Conservation (phyloP, 768 basidiomycete species). For the Neoboletus magnificus region DNA sequence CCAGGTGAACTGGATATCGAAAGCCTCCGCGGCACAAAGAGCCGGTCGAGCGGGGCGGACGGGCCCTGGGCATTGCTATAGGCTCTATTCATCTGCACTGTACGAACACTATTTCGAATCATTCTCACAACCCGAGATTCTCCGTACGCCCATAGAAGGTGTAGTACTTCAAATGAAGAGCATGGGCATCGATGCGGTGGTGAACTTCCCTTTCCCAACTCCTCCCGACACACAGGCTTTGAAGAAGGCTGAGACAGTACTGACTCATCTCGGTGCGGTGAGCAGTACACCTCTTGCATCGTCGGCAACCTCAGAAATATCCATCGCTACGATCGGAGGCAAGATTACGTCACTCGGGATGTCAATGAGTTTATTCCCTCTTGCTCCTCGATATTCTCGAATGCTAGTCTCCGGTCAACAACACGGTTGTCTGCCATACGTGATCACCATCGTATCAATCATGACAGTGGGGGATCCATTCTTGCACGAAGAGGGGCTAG, state of each 20-base stretch:
- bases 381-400: conserved; percentile 91
- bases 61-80: conserved; percentile 97
- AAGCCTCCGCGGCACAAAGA: conserved; percentile 91
- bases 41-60: conserved; percentile 97
- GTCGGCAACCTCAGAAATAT: conserved; percentile 10
- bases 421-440: conserved; percentile 88
- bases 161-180: conserved; percentile 98
- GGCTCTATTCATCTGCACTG: conserved; percentile 92
- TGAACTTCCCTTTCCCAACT: conserved; percentile 98
- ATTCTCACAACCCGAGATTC: conserved; percentile 88
- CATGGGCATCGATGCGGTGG: conserved; percentile 95
- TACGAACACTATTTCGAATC: conserved; percentile 90
- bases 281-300: conserved; percentile 32
- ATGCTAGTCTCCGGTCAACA: conserved; percentile 88
- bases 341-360: conserved; percentile 88
- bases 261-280: conserved; percentile 83
- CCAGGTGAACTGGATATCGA: conserved; percentile 90
- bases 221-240: conserved; percentile 80
- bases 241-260: conserved; percentile 74
- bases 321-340: conserved; percentile 40
- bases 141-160: conserved; percentile 94
- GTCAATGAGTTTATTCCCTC: conserved; percentile 89
- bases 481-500: conserved; percentile 72
- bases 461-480: conserved; percentile 96
- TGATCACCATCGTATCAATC: conserved; percentile 86